These are phyloP conservation scores for Candida sakaeoensis DNA, from an alignment of 805 yeast species.

Conservation along the genomic window DNA sequence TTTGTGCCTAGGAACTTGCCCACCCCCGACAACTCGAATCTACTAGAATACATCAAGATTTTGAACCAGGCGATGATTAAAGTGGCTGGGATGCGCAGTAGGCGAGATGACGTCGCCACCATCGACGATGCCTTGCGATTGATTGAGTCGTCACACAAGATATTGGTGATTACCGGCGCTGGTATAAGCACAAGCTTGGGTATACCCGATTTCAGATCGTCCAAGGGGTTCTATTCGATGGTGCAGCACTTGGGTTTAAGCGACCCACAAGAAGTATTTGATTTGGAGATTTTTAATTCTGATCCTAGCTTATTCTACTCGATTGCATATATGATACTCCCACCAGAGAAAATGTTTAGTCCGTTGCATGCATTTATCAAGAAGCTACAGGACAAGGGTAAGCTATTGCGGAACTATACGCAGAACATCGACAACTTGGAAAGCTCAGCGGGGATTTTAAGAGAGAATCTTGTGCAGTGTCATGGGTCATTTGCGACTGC, in stretches of 20 bases:
- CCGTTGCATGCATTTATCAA: conserved; percentile 39
- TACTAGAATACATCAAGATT: conserved; percentile 46
- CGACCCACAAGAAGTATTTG: conserved; percentile 46
- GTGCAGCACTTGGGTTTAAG: conserved; percentile 43
- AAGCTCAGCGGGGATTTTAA: conserved; percentile 46
- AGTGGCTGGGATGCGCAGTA: conserved; percentile 53
- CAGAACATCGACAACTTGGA: conserved; percentile 45
- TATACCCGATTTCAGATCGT: conserved; percentile 43
- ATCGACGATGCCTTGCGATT: conserved; percentile 55
- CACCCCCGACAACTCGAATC: conserved; percentile 38
- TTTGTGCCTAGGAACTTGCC: conserved; percentile 38
- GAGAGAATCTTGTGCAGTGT: conserved; percentile 66
- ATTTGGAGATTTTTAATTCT: conserved; percentile 30
- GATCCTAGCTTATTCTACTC: conserved; percentile 41
- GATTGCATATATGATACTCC: conserved; percentile 42
- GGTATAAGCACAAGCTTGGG: conserved; percentile 44
- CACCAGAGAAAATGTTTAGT: conserved; percentile 33
- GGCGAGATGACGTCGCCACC: conserved; percentile 51
- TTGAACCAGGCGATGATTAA: conserved; percentile 63
- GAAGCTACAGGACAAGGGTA: conserved; percentile 33
- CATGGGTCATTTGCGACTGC: conserved; percentile 78
- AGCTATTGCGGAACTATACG: conserved; percentile 40
- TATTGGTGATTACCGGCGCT: conserved; percentile 43
- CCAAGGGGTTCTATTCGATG: conserved; percentile 61
- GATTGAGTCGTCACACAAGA: conserved; percentile 46